Base-by-base conservation (phyloP, 2,329 filamentous ascomycete genomes). In the Botrytis galanthina region DNA sequence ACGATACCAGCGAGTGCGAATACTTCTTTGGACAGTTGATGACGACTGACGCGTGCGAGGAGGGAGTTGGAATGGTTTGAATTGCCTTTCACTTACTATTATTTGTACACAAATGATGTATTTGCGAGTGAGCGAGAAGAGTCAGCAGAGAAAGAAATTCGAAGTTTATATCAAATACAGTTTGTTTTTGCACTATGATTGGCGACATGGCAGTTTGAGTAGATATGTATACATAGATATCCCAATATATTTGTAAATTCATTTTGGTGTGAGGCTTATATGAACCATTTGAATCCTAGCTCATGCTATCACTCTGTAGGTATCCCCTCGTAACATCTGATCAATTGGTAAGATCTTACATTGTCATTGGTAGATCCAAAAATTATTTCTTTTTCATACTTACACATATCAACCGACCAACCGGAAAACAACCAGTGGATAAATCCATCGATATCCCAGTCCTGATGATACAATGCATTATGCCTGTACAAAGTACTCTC, bases 1-100 rank as follows among this genome's bases (percentile, higher is more conserved):
- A 75, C 59, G 73, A 72, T 75, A 73, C 70, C 70, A 75, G 74
- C 61, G 67, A 68, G 48, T 73, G 29, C 69, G 18, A 69, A 69
- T 22, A 37, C 37, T 59, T 68, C 18, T 42, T 32, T 29, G 57
- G 57, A 60, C n/a, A 37, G 72, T 44, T 64, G n/a, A 48, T 51
- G 48, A 57, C 44, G 48, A 26, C 12, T 44, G 26, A 39, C 37
- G 35, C 26, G 29, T 57, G 61, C 61, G 37, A 42, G 64, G 37
- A 37, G 3, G 48, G 66, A 69, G 37, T 44, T 69, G 37, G 48
- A 57, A n/a, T 42, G 37, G 66, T 32, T 57, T 39, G 26, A 48
- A 18, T 66, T 69, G 14, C 48, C 51, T 59, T 35, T 7, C 22
- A 42, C 22, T 64, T 37, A 22, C 62, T 54, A 32, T 57, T 63